These are phyloP conservation scores for Boletus rubroflammeus DNA, from an alignment of 768 basidiomycete genomes.

Conservation along the genomic window DNA sequence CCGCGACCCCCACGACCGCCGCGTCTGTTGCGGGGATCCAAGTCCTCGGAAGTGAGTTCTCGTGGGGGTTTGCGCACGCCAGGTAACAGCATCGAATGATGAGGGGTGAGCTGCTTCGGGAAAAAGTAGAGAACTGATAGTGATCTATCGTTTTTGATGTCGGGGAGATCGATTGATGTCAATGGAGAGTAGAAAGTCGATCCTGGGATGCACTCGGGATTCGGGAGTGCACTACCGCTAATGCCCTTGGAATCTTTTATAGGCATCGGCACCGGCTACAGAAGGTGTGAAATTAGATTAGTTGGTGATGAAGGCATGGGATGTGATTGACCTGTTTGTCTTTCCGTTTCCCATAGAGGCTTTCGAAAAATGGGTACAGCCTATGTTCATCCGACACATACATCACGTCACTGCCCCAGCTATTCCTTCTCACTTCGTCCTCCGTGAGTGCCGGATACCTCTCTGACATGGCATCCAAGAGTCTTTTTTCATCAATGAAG, in stretches of 20 bases:
- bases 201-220: constrained; percentile 87
- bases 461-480: constrained; percentile 78
- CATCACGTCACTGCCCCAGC: constrained; percentile 78
- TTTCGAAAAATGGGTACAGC: constrained; percentile 83
- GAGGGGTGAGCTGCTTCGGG: constrained; percentile 82
- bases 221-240: constrained; percentile 73
- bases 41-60: constrained; percentile 63
- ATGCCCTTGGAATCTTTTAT: constrained; percentile 69
- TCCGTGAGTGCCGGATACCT: constrained; percentile 65
- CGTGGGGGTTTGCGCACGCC: constrained; percentile 60
- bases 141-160: constrained; percentile 84
- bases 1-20: constrained; percentile 47
- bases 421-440: constrained; percentile 81
- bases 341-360: constrained; percentile 87
- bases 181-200: constrained; percentile 85
- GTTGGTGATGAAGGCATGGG: neutral
- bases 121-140: constrained; percentile 86
- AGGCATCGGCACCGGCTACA: constrained; percentile 74
- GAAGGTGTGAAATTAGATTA: constrained; percentile 15
- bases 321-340: constrained; percentile 56
- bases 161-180: constrained; percentile 53
- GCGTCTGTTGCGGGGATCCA: constrained; percentile 60
- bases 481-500: constrained; percentile 84
- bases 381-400: constrained; percentile 83
- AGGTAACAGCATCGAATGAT: constrained; percentile 78